These are phyloP conservation scores for Exophiala dermatitidis DNA, from an alignment of 2,329 filamentous ascomycete species.

Conservation along the genomic window DNA sequence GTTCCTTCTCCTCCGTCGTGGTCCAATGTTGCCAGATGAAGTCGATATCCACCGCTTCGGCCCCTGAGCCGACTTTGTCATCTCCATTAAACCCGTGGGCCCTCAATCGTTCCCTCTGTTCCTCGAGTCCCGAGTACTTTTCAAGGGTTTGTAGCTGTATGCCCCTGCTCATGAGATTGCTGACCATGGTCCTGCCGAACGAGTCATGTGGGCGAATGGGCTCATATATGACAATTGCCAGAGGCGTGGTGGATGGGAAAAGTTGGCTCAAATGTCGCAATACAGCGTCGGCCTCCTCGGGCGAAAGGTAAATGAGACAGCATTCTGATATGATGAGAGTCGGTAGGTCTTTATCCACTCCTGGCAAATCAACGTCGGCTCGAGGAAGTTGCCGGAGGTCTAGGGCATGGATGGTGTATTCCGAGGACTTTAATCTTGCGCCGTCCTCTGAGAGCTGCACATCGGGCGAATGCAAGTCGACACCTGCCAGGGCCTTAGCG, in stretches of 20 bases:
- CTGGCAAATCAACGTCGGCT: constrained; percentile 24
- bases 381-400: constrained; percentile 59
- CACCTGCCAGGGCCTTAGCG: constrained; percentile 30
- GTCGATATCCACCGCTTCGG: constrained; percentile 54
- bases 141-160: constrained; percentile 80
- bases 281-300: constrained; percentile 56
- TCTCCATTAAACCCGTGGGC: constrained; percentile 54
- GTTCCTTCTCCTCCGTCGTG: constrained; percentile 60
- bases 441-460: constrained; percentile 33
- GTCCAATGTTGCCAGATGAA: constrained; percentile 77
- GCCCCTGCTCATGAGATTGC: constrained; percentile 73
- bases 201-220: constrained; percentile 75
- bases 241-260: constrained; percentile 39
- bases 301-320: constrained; percentile 81
- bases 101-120: constrained; percentile 61
- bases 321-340: constrained; percentile 90
- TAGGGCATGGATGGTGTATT: constrained; percentile 53
- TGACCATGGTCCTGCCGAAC: constrained; percentile 87
- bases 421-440: constrained; percentile 40
- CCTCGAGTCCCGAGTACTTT: constrained; percentile 58
- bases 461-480: constrained; percentile 29
- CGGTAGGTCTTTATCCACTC: constrained; percentile 54
- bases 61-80: constrained; percentile 32
- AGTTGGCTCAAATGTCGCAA: constrained; percentile 58
- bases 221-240: constrained; percentile 74